Base-by-base conservation (phyloP, 768 basidiomycete species). In the Phlebiopsis flavidoalba region DNA sequence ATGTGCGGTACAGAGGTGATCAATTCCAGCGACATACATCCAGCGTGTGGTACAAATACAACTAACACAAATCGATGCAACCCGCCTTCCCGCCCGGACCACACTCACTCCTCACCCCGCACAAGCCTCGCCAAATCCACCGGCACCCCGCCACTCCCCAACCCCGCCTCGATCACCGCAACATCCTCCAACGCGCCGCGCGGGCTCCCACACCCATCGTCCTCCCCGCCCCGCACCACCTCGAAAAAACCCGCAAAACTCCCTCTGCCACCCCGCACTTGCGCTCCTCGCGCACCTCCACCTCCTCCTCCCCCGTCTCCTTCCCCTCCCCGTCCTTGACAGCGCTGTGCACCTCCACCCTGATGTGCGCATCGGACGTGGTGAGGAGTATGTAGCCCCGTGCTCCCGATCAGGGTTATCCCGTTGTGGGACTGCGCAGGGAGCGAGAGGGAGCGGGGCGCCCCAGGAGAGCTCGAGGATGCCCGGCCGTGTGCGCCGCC, bases 141-240 rank as follows among this genome's bases (percentile, higher is more conserved):
- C 40, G 80, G 69, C 60, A 75, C 66, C 6, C 90, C 90, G 19
- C 80, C 73, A 65, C 87, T 88, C 40, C 81, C 86, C 75, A 94
- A 74, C 31, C 82, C 83, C 26, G 88, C 91, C 74, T 95, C 79
- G 61, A 95, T 87, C 66, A 93, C 77, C 26, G 88, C 89, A 31
- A 95, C 84, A 69, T 95, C 93, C 63, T 75, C 75, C 63, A 95
- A 72, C 33, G 91, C 84, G 17, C 75, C 82, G 37, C 77, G 70
- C 26, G 89, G 87, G 63, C 83, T 79, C 14, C 89, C 90, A 19
- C 86, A 53, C 21, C 72, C 81, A 63, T 84, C 83, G 33, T 81
- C 76, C 51, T 66, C 63, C n/a, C n/a, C 26, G 7, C 83, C 82
- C 36, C 69, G 70, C n/a, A 83, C 70, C n/a, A 77, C 81, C 8